These are phyloP conservation scores for Paramecium biaurelia DNA, from an alignment of 73 alveolate species.

Conservation along the genomic window DNA sequence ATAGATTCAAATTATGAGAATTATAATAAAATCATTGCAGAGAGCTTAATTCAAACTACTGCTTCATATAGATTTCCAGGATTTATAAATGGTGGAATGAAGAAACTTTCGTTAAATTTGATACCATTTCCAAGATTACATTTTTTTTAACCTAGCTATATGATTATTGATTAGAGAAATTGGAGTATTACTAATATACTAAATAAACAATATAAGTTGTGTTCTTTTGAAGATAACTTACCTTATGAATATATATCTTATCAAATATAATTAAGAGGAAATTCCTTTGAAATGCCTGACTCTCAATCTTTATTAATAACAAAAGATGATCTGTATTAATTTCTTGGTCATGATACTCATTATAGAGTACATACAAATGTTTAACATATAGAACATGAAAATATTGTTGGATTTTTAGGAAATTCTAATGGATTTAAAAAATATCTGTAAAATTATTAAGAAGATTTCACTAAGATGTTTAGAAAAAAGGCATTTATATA, in stretches of 20 bases:
- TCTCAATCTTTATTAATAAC: background rate
- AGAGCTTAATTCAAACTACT: background rate
- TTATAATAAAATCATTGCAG: background rate
- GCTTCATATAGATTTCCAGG: slow-evolving; percentile 77
- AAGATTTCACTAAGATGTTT: slow-evolving; percentile 54
- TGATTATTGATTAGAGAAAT: background rate
- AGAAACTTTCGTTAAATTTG: slow-evolving; percentile 67
- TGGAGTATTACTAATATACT: background rate
- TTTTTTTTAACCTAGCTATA: slow-evolving; percentile 27
- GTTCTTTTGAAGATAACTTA: background rate
- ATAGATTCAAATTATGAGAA: background rate
- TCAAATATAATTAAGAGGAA: background rate
- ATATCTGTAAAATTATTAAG: slow-evolving; percentile 63
- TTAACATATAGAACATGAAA: slow-evolving; percentile 4
- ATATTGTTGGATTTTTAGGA: background rate
- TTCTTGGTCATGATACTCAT: background rate
- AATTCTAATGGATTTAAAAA: background rate
- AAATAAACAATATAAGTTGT: background rate
- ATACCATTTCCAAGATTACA: slow-evolving; percentile 77
- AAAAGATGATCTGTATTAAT: background rate
- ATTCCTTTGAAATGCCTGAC: background rate
- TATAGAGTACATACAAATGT: background rate
- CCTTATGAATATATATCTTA: background rate
- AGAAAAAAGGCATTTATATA: slow-evolving; percentile 68
- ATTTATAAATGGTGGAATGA: slow-evolving; percentile 63